Evolutionary conservation across 1,139 yeast genomes (phyloP), one percentile per base, ranked within the genome.

Genomic region (Protomyces pachydermus): DNA sequence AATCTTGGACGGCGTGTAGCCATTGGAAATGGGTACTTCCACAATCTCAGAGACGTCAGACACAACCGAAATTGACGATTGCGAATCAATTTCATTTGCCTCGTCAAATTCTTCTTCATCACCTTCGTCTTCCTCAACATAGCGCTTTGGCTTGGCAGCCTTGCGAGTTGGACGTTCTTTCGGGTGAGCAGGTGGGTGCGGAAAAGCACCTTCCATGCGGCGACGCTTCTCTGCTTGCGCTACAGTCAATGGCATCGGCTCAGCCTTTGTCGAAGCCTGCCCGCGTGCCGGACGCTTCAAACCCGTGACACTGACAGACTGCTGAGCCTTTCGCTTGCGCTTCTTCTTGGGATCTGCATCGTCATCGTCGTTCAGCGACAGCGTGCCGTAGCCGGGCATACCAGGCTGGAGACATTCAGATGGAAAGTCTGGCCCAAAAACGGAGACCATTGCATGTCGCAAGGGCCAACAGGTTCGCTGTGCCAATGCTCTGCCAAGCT

Each of bases 401-500:
- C 76, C 76, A 0, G 95, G 95, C 66, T 75, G 77, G 65, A 87
- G 78, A 73, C 97, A 91, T 66, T 81, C 79, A 42, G 79, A 80
- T 0, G 95, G 91, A 73, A 91, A 91, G 52, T 78, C 80, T 2
- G 76, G 76, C 2, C 97, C 97, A 76, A 91, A 91, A 12, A 91
- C 72, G 0, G 97, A 97, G 52, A 90, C 81, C 69, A 91, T 77
- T 51, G 88, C 84, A 74, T 79, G 87, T 66, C 97, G 79, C 56
- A 91, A 87, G 68, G 85, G 83, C 74, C 82, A 90, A 75, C 96
- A 88, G 70, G 91, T 88, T 65, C 88, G 81, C 53, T 83, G 75
- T 3, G 96, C 95, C 63, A 91, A 78, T 37, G 82, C 76, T 69
- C 80, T 80, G 54, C 95, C 91, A 60, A 88, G 79, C 16, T 81